Percentiles rank a stretch among this genome's conserved stretches.
phyloP scores from a whole-genome alignment of 2,329 filamentous ascomycete genomes.

The Emergomyces pasteurianus region DNA sequence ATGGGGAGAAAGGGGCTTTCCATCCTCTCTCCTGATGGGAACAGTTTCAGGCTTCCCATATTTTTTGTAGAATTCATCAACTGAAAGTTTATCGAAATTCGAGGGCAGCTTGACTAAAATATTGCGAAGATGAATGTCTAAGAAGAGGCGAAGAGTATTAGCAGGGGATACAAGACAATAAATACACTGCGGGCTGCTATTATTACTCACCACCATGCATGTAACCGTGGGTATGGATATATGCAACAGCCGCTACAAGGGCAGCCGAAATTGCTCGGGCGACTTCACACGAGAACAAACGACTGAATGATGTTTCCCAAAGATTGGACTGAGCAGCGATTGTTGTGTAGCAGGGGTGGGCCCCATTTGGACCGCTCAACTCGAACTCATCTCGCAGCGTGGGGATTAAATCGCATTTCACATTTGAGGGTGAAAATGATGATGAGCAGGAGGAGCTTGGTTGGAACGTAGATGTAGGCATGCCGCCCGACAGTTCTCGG shows the following conservation, averaged over 20 bases:
- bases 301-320: slow-evolving; percentile 12
- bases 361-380: slow-evolving; percentile 12
- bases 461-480: neutral
- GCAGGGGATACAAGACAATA: no score
- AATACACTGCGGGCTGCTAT: neutral
- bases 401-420: slow-evolving; percentile 4
- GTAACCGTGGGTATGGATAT: slow-evolving; percentile 14
- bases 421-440: neutral
- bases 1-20: slow-evolving; percentile 13
- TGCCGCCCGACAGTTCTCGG: slow-evolving; percentile 10
- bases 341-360: slow-evolving; percentile 13
- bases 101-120: slow-evolving; percentile 9
- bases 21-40: slow-evolving; percentile 4
- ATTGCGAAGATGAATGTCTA: slow-evolving; percentile 17
- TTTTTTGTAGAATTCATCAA: slow-evolving; percentile 15
- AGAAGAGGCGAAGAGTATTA: no score
- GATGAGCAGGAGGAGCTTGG: no score
- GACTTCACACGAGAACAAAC: slow-evolving; percentile 10
- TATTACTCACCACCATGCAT: slow-evolving; percentile 14
- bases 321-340: slow-evolving; percentile 14
- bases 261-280: slow-evolving; percentile 10
- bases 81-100: slow-evolving; percentile 12
- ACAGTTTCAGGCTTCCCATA: slow-evolving; percentile 15
- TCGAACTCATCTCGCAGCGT: slow-evolving; percentile 11
- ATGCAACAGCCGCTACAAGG: slow-evolving; percentile 12